Percentiles rank a stretch among this genome's conserved stretches.
Conservation (phyloP, 805 yeast species). For the Pichia membranifaciens region DNA sequence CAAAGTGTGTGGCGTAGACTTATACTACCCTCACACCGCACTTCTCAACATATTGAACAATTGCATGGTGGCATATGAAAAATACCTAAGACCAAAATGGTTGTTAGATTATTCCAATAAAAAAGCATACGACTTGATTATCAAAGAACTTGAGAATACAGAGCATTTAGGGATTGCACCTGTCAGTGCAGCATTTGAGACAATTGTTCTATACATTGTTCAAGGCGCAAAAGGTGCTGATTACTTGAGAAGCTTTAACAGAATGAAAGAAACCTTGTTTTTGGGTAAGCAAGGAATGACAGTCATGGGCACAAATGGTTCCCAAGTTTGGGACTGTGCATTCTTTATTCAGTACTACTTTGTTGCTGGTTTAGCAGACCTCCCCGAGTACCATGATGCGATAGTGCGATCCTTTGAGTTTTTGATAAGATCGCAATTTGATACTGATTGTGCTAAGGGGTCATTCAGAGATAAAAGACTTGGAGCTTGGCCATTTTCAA, state of each 20-base stretch:
- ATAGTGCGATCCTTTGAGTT: conserved; percentile 66
- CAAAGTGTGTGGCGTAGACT: conserved; percentile 83
- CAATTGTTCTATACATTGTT: conserved; percentile 61
- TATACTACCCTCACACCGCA: conserved; percentile 87
- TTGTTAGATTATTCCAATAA: conserved; percentile 46
- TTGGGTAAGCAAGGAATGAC: conserved; percentile 89
- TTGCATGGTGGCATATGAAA: conserved; percentile 58
- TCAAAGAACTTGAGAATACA: conserved; percentile 74
- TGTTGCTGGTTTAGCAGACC: conserved; percentile 69
- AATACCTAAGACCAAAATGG: conserved; percentile 72
- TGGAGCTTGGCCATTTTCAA: conserved; percentile 97
- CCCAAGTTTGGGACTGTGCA: conserved; percentile 95
- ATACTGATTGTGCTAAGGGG: conserved; percentile 68
- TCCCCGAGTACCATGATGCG: conserved; percentile 57
- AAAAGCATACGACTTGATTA: conserved; percentile 54
- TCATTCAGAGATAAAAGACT: conserved; percentile 75
- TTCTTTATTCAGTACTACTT: conserved; percentile 82
- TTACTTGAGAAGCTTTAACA: conserved; percentile 47
- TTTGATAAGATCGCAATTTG: conserved; percentile 78
- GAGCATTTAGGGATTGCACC: conserved; percentile 88
- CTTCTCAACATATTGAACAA: conserved; percentile 58
- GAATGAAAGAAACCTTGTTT: conserved; percentile 73
- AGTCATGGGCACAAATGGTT: conserved; percentile 96
- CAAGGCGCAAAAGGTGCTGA: conserved; percentile 64
- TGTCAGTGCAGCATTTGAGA: conserved; percentile 78